These are phyloP conservation scores for Codiaeum variegatum DNA, from an alignment of 441 rosid genomes.

Conservation along the genomic window DNA sequence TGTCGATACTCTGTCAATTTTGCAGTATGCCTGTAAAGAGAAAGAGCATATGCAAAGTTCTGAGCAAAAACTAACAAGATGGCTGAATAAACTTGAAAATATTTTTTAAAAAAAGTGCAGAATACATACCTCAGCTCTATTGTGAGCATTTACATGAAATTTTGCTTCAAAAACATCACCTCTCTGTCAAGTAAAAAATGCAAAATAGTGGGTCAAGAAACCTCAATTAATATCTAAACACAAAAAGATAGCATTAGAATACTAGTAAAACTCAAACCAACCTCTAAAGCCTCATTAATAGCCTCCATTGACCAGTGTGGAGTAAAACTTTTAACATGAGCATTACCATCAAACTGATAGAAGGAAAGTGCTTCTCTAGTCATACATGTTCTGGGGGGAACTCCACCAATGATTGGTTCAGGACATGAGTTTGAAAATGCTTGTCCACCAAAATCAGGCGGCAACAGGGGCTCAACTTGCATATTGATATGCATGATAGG, in stretches of 20 bases:
- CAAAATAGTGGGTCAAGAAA: neutral
- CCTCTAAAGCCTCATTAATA: slow-evolving; percentile 65
- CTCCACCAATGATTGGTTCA: slow-evolving; percentile 36
- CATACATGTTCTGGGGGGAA: slow-evolving; percentile 26
- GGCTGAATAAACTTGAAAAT: neutral
- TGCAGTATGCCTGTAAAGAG: slow-evolving; percentile 78
- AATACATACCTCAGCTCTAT: slow-evolving; percentile 65
- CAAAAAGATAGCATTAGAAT: neutral
- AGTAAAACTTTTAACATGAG: slow-evolving; percentile 40
- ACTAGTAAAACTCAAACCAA: slow-evolving; percentile 30
- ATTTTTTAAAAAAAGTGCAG: neutral
- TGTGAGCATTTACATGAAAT: slow-evolving; percentile 84
- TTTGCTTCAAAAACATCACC: slow-evolving; percentile 68
- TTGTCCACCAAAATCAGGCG: slow-evolving; percentile 30
- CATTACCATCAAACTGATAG: slow-evolving; percentile 29
- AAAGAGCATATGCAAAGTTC: slow-evolving; percentile 16
- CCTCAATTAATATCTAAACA: slow-evolving; percentile 2
- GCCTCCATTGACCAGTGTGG: slow-evolving; percentile 60
- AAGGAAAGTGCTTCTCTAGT: slow-evolving; percentile 30
- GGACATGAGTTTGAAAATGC: slow-evolving; percentile 44
- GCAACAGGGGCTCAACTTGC: slow-evolving; percentile 17
- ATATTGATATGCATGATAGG: slow-evolving; percentile 50
- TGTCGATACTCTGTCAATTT: slow-evolving; percentile 73
- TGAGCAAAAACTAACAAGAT: neutral
- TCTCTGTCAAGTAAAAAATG: slow-evolving; percentile 40